Conservation (phyloP, 306 rosid species). For the Corylus avellana region DNA sequence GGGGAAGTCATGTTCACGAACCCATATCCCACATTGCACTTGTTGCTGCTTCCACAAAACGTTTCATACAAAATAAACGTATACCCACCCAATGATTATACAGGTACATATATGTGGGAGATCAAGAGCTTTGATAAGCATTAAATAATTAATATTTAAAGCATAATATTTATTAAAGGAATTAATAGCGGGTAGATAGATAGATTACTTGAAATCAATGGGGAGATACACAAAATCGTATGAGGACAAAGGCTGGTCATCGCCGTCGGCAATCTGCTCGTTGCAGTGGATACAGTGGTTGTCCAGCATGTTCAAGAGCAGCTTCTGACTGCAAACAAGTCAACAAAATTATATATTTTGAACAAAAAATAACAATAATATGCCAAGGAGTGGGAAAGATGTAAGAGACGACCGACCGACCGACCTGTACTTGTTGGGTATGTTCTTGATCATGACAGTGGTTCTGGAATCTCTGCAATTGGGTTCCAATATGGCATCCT, state of each 20-base stretch:
- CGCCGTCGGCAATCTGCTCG: conserved; percentile 59
- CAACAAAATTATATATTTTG: background rate
- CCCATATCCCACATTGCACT: conserved; percentile 96
- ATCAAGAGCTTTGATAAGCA: too few relatives aligned
- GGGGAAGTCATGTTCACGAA: conserved; percentile 96
- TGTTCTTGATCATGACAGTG: conserved; percentile 94
- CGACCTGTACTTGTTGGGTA: conserved; percentile 95
- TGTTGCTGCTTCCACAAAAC: conserved; percentile 57
- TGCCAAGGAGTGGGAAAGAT: background rate
- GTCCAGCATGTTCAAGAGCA: conserved; percentile 88
- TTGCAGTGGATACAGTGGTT: conserved; percentile 93
- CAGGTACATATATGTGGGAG: too few relatives aligned
- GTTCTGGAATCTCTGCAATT: conserved; percentile 65
- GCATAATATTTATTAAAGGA: background rate
- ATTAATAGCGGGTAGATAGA: background rate
- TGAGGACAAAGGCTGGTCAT: conserved; percentile 64
- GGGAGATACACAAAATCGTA: conserved; percentile 94
- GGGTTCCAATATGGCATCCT: conserved; percentile 47
- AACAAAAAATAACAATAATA: background rate
- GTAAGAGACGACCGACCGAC: background rate
- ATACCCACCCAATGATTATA: too few relatives aligned
- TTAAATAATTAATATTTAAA: background rate
- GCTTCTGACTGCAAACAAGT: conserved; percentile 64
- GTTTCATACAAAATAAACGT: too few relatives aligned
- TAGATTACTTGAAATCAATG: conserved; percentile 83